A percentile compares a stretch with the other conserved stretches of the same genome.
phyloP scores from a whole-genome alignment of 768 basidiomycete genomes.

The Dentipellis sp. region DNA sequence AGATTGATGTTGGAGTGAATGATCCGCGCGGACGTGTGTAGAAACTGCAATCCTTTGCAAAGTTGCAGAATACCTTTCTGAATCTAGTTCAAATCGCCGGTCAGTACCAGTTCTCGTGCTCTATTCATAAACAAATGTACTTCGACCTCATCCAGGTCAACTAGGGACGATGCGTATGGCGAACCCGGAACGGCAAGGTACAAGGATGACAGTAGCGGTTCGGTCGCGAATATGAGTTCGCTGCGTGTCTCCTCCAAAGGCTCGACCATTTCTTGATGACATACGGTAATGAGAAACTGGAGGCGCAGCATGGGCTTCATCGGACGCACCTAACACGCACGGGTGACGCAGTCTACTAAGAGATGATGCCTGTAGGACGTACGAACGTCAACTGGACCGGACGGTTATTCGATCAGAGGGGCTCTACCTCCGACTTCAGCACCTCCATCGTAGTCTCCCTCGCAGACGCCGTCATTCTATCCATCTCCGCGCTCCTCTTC shows the following conservation, averaged over 20 bases:
- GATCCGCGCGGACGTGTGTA: constrained; percentile 85
- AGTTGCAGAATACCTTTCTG: constrained; percentile 95
- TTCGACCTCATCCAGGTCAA: constrained; percentile 95
- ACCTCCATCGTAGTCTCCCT: constrained; percentile 76
- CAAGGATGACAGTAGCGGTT: constrained; percentile 78
- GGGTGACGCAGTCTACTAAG: constrained; percentile 85
- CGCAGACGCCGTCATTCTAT: constrained; percentile 51
- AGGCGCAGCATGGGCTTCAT: constrained; percentile 1
- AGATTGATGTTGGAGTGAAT: constrained; percentile 89
- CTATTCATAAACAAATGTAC: constrained; percentile 28
- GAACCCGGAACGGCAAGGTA: constrained; percentile 66
- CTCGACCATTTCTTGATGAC: constrained; percentile 82
- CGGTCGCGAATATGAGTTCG: constrained; percentile 89
- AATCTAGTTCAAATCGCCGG: constrained; percentile 40
- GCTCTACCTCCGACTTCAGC: constrained; percentile 79
- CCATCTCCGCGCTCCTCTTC: constrained; percentile 68
- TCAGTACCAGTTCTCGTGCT: constrained; percentile 1
- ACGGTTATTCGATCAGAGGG: not conserved
- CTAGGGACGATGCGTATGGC: constrained; percentile 41
- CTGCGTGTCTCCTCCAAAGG: constrained; percentile 88
- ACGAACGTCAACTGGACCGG: constrained; percentile 1
- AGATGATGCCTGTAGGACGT: constrained; percentile 56
- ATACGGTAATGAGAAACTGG: constrained; percentile 8
- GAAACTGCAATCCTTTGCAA: constrained; percentile 81
- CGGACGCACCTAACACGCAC: constrained; percentile 67